These are phyloP conservation scores for Marsdenia floribunda DNA, from an alignment of 257 asterid genomes.

Conservation along the genomic window DNA sequence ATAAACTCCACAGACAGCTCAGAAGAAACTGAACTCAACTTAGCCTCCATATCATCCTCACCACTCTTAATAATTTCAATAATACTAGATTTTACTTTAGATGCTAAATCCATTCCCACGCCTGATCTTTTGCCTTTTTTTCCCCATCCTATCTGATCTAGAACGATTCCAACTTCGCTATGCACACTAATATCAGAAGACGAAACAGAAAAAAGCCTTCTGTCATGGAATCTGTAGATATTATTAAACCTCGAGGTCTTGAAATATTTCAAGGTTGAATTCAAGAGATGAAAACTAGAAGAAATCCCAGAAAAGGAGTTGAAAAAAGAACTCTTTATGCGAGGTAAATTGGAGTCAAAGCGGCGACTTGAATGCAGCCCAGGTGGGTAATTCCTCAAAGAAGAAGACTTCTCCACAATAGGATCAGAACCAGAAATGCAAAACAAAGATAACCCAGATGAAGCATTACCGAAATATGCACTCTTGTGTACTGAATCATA, in stretches of 20 bases:
- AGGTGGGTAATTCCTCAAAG: neutral
- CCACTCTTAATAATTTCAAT: constrained; percentile 42
- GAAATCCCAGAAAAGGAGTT: neutral
- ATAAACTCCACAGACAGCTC: constrained; percentile 27
- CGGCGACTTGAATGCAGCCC: neutral
- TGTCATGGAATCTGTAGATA: neutral
- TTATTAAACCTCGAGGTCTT: neutral
- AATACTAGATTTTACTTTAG: constrained; percentile 15
- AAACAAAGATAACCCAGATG: constrained; percentile 11
- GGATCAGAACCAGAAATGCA: neutral
- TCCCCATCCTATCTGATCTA: neutral
- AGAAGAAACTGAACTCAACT: constrained; percentile 31
- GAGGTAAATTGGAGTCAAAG: neutral
- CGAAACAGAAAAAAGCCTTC: neutral
- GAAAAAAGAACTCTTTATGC: neutral
- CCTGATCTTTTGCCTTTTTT: neutral
- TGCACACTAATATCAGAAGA: neutral
- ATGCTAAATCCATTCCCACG: neutral
- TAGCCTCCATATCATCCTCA: constrained; percentile 40
- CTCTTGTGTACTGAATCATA: neutral
- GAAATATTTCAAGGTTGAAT: neutral
- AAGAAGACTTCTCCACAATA: neutral
- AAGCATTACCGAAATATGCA: constrained; percentile 17
- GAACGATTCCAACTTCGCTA: neutral
- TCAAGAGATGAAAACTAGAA: neutral